Conservation (phyloP, 202 grass and related monocot species). For the Brachypodium distachyon region DNA sequence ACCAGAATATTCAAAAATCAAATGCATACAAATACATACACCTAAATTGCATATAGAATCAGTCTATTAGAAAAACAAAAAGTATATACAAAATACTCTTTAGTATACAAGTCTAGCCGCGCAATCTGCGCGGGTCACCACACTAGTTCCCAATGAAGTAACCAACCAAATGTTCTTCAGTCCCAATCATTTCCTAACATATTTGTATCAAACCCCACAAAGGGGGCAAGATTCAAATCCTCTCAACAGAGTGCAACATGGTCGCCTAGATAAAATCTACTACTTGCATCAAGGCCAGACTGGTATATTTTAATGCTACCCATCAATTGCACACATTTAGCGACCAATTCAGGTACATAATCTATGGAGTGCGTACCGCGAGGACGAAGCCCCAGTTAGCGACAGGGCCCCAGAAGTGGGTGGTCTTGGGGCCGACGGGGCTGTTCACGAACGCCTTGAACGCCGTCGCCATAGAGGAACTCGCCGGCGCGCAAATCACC, state of each 20-base stretch:
- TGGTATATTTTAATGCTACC: neutral
- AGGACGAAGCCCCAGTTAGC: constrained; percentile 72
- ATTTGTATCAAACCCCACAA: neutral
- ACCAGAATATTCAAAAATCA: too few species aligned
- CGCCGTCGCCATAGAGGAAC: constrained; percentile 14
- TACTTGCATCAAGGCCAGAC: neutral
- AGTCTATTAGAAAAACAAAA: too few species aligned
- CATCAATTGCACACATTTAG: neutral
- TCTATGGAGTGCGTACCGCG: constrained; percentile 41
- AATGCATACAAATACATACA: too few species aligned
- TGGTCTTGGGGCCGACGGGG: constrained; percentile 79
- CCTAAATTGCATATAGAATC: too few species aligned
- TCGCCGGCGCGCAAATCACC: too few species aligned
- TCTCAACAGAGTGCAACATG: neutral
- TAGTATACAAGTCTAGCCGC: too few species aligned
- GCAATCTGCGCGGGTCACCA: too few species aligned
- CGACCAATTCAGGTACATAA: neutral
- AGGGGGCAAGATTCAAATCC: neutral
- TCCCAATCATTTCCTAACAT: too few species aligned
- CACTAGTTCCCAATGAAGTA: too few species aligned
- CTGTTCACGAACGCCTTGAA: constrained; percentile 77
- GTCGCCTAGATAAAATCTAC: neutral
- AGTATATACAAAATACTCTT: too few species aligned
- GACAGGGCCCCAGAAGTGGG: constrained; percentile 81
- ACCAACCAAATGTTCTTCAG: too few species aligned